Evolutionary conservation across 108 stramenopile genomes (phyloP).

Genomic region (Phaeodactylum tricornutum): DNA sequence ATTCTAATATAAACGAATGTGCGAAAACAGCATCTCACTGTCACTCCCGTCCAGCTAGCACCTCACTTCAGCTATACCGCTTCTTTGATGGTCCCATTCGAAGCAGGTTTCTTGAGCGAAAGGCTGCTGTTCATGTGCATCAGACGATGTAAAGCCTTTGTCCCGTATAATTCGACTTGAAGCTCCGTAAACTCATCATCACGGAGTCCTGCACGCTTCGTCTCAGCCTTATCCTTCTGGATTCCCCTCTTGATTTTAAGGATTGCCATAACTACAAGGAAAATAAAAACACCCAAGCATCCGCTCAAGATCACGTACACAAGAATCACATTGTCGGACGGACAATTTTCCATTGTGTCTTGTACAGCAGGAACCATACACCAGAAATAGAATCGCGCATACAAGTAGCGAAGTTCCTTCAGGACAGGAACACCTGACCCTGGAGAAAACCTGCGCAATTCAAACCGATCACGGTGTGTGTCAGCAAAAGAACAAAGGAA

Average conservation of each 20-base stretch:
- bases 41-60: no score
- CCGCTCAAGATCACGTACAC: conserved; percentile 31
- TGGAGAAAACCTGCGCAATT: no score
- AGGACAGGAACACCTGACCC: conserved; percentile 42
- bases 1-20: no score
- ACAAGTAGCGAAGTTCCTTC: conserved; percentile 51
- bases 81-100: no score
- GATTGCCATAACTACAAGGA: conserved; percentile 15
- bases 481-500: no score
- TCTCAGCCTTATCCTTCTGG: conserved; percentile 1
- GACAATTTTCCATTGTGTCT: conserved; percentile 61
- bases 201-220: no score
- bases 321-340: conserved; percentile 23
- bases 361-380: conserved; percentile 42
- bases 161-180: neutral
- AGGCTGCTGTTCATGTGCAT: no score
- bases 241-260: neutral
- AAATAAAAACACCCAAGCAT: conserved; percentile 26
- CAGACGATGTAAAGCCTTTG: neutral
- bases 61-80: no score
- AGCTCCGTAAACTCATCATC: neutral
- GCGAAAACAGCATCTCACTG: no score
- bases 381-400: conserved; percentile 55
- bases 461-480: no score
- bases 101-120: no score